Conservation (phyloP, 768 basidiomycete species). For the Phanerochaete carnosa region DNA sequence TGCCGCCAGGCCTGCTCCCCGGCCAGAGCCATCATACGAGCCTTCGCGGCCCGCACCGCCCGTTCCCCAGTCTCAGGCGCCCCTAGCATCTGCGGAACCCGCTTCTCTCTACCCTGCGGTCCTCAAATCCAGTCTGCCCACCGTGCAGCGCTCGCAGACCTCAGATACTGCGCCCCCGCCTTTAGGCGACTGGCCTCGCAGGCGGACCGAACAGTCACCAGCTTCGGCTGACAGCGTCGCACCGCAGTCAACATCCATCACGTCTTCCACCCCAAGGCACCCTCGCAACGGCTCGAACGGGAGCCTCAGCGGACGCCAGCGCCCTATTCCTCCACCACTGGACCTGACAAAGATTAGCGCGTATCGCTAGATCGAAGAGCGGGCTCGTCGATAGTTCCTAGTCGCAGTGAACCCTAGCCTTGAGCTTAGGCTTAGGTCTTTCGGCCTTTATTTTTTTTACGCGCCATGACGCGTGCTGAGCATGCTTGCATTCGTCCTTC, state of each 20-base stretch:
- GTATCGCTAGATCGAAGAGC: slow-evolving; percentile 11
- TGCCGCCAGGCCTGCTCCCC: neutral
- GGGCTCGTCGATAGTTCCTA: neutral
- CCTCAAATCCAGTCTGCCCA: slow-evolving; percentile 8
- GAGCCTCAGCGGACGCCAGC: slow-evolving; percentile 2
- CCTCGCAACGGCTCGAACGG: slow-evolving; percentile 11
- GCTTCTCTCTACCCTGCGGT: slow-evolving; percentile 10
- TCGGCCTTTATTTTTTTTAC: neutral
- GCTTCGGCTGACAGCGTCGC: neutral
- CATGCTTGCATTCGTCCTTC: slow-evolving; percentile 1
- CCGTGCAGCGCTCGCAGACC: neutral
- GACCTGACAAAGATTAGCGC: slow-evolving; percentile 16
- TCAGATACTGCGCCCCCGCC: neutral
- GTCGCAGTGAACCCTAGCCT: too few species aligned
- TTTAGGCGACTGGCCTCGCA: neutral
- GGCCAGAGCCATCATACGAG: slow-evolving; percentile 1
- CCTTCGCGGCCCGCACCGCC: slow-evolving; percentile 5
- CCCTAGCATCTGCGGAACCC: neutral
- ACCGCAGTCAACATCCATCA: neutral
- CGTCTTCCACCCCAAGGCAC: neutral
- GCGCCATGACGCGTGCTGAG: neutral
- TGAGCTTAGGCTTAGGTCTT: neutral
- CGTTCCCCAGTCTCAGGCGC: neutral
- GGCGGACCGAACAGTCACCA: neutral
- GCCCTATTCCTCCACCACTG: slow-evolving; percentile 13